Evolutionary conservation across 1,284 basidiomycete species (phyloP), one percentile per base, ranked within the genome.

Genomic region (Cystobasidium pallidum): DNA sequence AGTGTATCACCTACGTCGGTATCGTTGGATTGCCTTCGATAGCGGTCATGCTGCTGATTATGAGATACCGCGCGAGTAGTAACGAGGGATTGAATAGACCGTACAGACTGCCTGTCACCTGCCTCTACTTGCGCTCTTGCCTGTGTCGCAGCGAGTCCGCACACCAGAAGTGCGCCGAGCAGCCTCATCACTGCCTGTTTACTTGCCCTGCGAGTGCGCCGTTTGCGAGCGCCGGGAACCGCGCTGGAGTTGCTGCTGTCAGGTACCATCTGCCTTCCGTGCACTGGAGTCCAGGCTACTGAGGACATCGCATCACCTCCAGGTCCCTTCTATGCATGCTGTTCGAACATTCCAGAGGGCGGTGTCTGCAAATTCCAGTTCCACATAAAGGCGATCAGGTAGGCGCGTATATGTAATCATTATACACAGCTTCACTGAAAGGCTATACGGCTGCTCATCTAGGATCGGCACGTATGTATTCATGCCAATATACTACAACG

Each of bases 261-360:
- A 10, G 13, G n/a, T n/a, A n/a, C n/a, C n/a, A n/a, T n/a, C n/a
- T n/a, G n/a, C n/a, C n/a, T n/a, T n/a, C n/a, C n/a, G n/a, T n/a
- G n/a, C n/a, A n/a, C n/a, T n/a, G n/a, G n/a, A n/a, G n/a, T n/a
- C n/a, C n/a, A n/a, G n/a, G n/a, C n/a, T n/a, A n/a, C n/a, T 51
- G 26, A 21, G 24, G n/a, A n/a, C 49, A 51, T n/a, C n/a, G 49
- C 19, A 30, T 51, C 49, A 21, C 45, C 45, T 7, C 13, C 13
- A 6, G 13, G 13, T 13, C 13, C 36, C 36, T 7, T 39, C 36
- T 13, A 39, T 39, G 36, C 36, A 47, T 47, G 6, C 6, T 8
- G 10, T 15, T 51, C n/a, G n/a, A n/a, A 24, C 49, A 51, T 51
- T 51, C 49, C 49, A 51, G n/a, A 41, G n/a, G 55, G 55, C 34